Evolutionary conservation across 257 asterid genomes (phyloP), one percentile per base, ranked within the genome.

Genomic region (Buddleja alternifolia): DNA sequence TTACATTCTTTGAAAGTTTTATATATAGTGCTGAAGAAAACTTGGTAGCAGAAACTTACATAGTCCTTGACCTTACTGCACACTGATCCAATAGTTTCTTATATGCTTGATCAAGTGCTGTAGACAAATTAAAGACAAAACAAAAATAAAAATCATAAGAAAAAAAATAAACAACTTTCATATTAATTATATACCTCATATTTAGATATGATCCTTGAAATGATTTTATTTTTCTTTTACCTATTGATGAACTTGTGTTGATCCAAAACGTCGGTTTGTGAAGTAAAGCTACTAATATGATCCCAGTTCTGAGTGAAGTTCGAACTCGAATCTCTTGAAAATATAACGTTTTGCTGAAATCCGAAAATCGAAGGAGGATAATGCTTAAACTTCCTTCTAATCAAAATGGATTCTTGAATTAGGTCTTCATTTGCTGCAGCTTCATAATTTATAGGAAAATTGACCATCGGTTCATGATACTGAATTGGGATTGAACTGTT

Each of bases 271-370:
- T 70, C 51, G 56, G 84, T 69, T 8, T 60, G 73, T 41, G 56
- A 45, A 11, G 78, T 46, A 23, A 55, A 39, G 76, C 51, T 60
- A 52, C 70, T 66, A 16, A 72, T 47, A 29, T n/a, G n/a, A n/a
- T 81, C 82, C 92, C 86, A 81, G 39, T 68, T 71, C 11, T 67
- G 73, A 4, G 77, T 8, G 50, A 65, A 68, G 51, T 76, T 66
- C 4, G 73, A 75, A 59, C 70, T 76, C 10, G 67, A 29, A 51
- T 46, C 47, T 57, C 55, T 23, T 11, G 81, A 71, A 25, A 36
- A n/a, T 42, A 51, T 45, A 4, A 66, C 56, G 41, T 81, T 83
- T 58, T 65, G 77, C 54, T 79, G 81, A 24, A 69, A 73, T 16
- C 78, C 83, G 19, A 50, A 55, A 12, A 63, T 60, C 42, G 83